Conservation (phyloP, 1,139 yeast species). For the Candida sp. region DNA sequence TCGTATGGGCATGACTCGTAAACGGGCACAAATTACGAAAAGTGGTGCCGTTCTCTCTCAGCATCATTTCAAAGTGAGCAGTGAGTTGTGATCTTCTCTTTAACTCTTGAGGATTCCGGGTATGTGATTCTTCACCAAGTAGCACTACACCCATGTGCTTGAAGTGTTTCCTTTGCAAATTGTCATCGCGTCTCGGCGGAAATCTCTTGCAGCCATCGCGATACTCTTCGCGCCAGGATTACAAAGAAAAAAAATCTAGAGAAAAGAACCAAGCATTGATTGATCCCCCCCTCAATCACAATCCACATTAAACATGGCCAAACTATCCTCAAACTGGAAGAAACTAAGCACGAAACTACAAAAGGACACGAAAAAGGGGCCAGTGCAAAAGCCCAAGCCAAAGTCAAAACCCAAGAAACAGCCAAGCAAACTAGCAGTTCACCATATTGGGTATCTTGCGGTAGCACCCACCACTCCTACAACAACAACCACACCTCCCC, state of each 20-base stretch:
- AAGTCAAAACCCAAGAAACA: constrained; percentile 4
- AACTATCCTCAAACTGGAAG: constrained; percentile 41
- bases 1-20: too few relatives aligned
- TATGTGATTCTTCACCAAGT: too few relatives aligned
- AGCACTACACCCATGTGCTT: too few relatives aligned
- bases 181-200: too few relatives aligned
- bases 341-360: constrained; percentile 29
- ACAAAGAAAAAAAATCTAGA: neutral
- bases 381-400: neutral
- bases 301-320: constrained; percentile 16
- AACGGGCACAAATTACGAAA: too few relatives aligned
- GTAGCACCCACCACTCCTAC: constrained; percentile 1
- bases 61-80: too few relatives aligned
- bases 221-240: too few relatives aligned
- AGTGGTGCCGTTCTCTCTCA: too few relatives aligned
- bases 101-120: too few relatives aligned
- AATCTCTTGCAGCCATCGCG: neutral
- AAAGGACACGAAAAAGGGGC: constrained; percentile 10
- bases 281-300: neutral
- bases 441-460: neutral
- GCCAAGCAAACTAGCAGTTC: neutral
- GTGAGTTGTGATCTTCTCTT: too few relatives aligned
- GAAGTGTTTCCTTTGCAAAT: too few relatives aligned
- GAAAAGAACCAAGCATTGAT: neutral
- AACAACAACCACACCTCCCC: neutral